phyloP scores from a whole-genome alignment of 441 rosid genomes.

The Biscutella auriculata region DNA sequence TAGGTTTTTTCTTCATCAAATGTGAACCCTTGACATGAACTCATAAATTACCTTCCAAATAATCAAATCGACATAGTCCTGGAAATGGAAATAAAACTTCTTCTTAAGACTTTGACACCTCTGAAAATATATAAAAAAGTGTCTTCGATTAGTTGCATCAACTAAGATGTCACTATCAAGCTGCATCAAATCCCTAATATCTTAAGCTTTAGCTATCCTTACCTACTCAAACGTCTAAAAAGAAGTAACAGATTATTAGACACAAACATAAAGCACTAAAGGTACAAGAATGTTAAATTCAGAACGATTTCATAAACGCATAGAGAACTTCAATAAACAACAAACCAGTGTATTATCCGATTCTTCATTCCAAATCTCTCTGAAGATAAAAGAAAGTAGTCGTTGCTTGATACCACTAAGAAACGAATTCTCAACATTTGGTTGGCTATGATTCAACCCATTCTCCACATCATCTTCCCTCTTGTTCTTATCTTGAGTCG shows the following conservation, averaged over 20 bases:
- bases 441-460: slow-evolving; percentile 30
- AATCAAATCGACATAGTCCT: slow-evolving; percentile 83
- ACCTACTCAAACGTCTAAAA: not conserved
- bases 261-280: not conserved
- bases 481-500: slow-evolving; percentile 35
- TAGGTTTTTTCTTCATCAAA: not conserved
- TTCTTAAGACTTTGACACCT: slow-evolving; percentile 76
- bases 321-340: slow-evolving; percentile 14
- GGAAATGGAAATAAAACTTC: slow-evolving; percentile 88
- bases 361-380: slow-evolving; percentile 76
- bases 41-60: slow-evolving; percentile 86
- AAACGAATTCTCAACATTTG: slow-evolving; percentile 36
- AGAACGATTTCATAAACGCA: not conserved
- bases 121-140: slow-evolving; percentile 30
- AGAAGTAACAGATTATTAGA: not conserved
- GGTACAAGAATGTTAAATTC: not conserved
- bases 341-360: slow-evolving; percentile 54
- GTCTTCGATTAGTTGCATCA: slow-evolving; percentile 7
- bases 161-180: not conserved
- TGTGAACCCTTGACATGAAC: not conserved
- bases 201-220: not conserved
- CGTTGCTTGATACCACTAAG: slow-evolving; percentile 87
- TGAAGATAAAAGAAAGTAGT: slow-evolving; percentile 79
- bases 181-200: not conserved
- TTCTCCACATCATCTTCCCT: slow-evolving; percentile 39